Conservation (phyloP, 306 rosid species). For the Ceratonia siliqua region DNA sequence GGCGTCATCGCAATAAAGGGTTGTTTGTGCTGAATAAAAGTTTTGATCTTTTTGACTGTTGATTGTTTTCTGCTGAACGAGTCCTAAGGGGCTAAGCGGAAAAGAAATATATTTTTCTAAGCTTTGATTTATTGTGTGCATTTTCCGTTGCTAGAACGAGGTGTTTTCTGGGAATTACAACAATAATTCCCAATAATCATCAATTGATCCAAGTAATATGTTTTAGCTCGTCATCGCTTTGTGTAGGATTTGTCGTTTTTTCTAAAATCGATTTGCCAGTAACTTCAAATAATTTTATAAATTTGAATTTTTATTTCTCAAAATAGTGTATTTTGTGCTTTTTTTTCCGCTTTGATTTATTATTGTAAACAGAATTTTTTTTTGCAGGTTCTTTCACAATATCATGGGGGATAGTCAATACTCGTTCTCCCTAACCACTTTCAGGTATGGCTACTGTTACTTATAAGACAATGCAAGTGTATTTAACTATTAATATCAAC, state of each 20-base stretch:
- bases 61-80: background rate
- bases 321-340: background rate
- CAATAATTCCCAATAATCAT: too few relatives aligned
- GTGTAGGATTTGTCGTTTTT: background rate
- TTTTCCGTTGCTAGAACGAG: background rate
- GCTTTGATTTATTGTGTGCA: background rate
- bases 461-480: background rate
- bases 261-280: background rate
- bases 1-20: background rate
- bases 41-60: background rate
- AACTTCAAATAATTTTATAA: background rate
- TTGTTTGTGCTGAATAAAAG: background rate
- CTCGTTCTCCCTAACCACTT: constrained; percentile 57
- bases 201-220: background rate
- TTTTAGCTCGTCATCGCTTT: background rate
- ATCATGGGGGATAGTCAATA: constrained; percentile 60
- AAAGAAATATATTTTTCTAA: background rate
- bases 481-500: background rate
- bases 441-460: constrained; percentile 38
- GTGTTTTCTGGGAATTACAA: background rate
- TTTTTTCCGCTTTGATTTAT: background rate
- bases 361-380: background rate
- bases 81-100: background rate
- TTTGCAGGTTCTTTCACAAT: constrained; percentile 16
- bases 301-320: background rate